Conservation (phyloP, 495 filamentous ascomycete species). For the Penicillium cosmopolitanum region DNA sequence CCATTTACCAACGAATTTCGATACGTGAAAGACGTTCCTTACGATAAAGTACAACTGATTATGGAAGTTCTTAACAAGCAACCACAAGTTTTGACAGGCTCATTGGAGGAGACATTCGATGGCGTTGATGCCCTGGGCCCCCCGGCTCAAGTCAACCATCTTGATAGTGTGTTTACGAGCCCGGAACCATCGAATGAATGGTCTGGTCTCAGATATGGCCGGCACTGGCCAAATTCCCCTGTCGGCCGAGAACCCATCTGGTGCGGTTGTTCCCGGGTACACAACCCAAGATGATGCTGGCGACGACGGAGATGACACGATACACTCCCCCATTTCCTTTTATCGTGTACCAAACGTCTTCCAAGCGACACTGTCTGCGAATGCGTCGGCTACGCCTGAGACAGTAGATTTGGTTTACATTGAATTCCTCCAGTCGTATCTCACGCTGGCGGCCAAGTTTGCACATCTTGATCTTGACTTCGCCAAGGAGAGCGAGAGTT, state of each 20-base stretch:
- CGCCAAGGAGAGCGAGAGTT: constrained; percentile 57
- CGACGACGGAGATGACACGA: constrained; percentile 86
- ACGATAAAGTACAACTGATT: constrained; percentile 68
- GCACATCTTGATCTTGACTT: constrained; percentile 63
- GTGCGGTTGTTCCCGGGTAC: constrained; percentile 72
- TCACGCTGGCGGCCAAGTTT: constrained; percentile 73
- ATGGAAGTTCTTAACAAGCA: constrained; percentile 74
- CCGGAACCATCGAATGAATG: not conserved
- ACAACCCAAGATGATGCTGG: constrained; percentile 87
- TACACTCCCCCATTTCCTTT: constrained; percentile 74
- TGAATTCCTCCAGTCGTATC: constrained; percentile 83
- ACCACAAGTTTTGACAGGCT: constrained; percentile 53
- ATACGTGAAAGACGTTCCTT: constrained; percentile 81
- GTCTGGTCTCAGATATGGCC: not conserved
- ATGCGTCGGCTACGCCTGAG: constrained; percentile 50
- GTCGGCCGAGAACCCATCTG: constrained; percentile 12
- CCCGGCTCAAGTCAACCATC: constrained; percentile 40
- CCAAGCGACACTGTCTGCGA: constrained; percentile 64
- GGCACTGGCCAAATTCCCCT: constrained; percentile 31
- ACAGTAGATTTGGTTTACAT: constrained; percentile 86
- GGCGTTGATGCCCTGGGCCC: constrained; percentile 32
- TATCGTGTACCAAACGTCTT: constrained; percentile 84
- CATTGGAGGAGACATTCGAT: constrained; percentile 19
- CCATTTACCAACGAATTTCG: constrained; percentile 83
- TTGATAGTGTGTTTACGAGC: constrained; percentile 15